phyloP scores from a whole-genome alignment of 163 green algal genomes.

The Coccomyxa subellipsoidea region DNA sequence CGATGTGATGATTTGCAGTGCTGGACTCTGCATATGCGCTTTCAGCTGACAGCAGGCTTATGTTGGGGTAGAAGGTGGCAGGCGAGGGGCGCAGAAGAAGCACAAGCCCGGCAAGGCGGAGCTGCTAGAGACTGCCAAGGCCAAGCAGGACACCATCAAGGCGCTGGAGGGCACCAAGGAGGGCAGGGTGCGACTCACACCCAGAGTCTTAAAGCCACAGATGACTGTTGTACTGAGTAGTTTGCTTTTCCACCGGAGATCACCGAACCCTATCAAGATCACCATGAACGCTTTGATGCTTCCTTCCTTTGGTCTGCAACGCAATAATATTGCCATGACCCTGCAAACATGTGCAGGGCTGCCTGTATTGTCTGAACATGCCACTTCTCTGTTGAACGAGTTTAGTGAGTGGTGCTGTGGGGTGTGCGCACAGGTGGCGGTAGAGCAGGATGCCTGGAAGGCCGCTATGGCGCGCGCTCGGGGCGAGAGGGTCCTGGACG shows the following conservation, averaged over 20 bases:
- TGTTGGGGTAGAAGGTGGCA: background rate
- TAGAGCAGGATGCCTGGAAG: slow-evolving; percentile 60
- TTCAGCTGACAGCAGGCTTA: background rate
- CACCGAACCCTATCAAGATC: too few relatives aligned
- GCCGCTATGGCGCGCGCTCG: slow-evolving; percentile 61
- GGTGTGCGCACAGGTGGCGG: background rate
- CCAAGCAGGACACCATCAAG: slow-evolving; percentile 32
- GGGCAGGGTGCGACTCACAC: slow-evolving; percentile 7
- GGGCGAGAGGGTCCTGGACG: slow-evolving; percentile 85
- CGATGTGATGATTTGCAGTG: background rate
- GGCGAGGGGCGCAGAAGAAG: slow-evolving; percentile 12
- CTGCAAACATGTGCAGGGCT: too few relatives aligned
- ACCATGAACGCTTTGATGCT: too few relatives aligned
- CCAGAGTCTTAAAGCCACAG: too few relatives aligned
- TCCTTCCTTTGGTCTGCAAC: too few relatives aligned
- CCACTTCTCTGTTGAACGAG: background rate
- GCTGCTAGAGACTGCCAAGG: slow-evolving; percentile 60
- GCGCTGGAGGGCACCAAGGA: slow-evolving; percentile 19
- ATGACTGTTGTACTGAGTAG: too few relatives aligned
- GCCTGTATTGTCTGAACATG: too few relatives aligned
- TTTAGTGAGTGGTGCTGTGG: background rate
- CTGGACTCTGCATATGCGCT: background rate
- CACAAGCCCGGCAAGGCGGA: slow-evolving; percentile 49
- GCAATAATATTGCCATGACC: too few relatives aligned
- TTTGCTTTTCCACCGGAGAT: too few relatives aligned